phyloP scores from a whole-genome alignment of 164 flowering plant species.

The Brasenia schreberi region DNA sequence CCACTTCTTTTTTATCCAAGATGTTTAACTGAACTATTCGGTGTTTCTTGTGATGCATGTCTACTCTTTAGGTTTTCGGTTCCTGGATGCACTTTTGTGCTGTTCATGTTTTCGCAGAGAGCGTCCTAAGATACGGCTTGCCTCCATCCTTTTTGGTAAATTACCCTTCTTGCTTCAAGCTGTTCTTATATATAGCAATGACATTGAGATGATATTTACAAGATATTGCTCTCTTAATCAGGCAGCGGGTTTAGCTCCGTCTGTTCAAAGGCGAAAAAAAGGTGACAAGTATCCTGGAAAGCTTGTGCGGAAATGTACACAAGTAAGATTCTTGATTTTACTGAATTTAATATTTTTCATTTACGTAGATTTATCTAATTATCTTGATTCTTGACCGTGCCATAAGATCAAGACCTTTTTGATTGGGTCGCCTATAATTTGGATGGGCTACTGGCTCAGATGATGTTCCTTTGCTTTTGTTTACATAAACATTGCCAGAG shows the following conservation, averaged over 20 bases:
- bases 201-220: neutral
- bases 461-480: no score
- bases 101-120: conserved; percentile 78
- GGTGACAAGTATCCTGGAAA: conserved; percentile 81
- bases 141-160: conserved; percentile 93
- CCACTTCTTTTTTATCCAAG: no score
- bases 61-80: conserved; percentile 59
- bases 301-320: conserved; percentile 38
- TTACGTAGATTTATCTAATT: neutral
- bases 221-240: conserved; percentile 19
- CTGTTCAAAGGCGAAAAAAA: conserved; percentile 79
- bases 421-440: no score
- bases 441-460: no score
- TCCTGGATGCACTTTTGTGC: conserved; percentile 99
- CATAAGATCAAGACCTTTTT: no score
- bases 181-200: neutral
- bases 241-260: conserved; percentile 83
- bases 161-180: neutral
- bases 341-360: no score
- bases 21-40: no score
- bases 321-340: conserved; percentile 31
- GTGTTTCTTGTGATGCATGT: no score
- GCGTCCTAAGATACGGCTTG: conserved; percentile 90
- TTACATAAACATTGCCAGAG: no score
- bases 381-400: neutral